Conservation (phyloP, 192 early-diverging fungal species). For the Gonapodya prolifera region DNA sequence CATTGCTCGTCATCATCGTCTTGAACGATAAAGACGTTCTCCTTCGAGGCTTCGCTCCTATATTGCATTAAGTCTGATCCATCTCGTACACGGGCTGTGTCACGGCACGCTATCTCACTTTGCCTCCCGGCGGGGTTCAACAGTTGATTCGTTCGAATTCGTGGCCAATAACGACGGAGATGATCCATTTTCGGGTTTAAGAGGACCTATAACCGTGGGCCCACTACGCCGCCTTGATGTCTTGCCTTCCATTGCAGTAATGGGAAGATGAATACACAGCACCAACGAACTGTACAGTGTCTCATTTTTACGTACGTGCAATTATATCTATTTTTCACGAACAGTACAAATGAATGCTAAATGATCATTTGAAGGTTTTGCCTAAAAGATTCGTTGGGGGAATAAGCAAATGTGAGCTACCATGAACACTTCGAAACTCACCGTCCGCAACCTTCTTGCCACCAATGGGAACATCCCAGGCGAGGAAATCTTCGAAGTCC, state of each 20-base stretch:
- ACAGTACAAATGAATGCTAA: not conserved
- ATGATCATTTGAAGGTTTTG: not conserved
- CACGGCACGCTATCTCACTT: no score
- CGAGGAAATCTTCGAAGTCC: constrained; percentile 56
- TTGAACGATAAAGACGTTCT: not conserved
- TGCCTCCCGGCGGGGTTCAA: not conserved
- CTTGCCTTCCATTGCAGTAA: not conserved
- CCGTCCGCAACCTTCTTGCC: constrained; percentile 69
- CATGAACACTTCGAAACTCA: constrained; percentile 49
- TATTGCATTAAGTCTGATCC: no score
- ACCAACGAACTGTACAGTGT: no score
- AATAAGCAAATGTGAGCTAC: not conserved
- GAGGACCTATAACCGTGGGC: no score
- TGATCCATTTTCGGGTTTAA: no score
- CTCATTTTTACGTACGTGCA: no score
- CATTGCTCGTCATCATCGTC: not conserved
- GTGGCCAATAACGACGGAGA: no score
- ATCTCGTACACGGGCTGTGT: no score
- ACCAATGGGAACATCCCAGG: constrained; percentile 73
- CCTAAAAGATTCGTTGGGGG: not conserved
- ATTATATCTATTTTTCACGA: not conserved
- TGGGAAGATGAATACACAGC: not conserved
- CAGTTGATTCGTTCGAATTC: no score
- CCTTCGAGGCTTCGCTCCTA: not conserved
- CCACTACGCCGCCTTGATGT: not conserved